phyloP scores from a whole-genome alignment of 1,139 yeast species.

The Wickerhamomyces sp. region DNA sequence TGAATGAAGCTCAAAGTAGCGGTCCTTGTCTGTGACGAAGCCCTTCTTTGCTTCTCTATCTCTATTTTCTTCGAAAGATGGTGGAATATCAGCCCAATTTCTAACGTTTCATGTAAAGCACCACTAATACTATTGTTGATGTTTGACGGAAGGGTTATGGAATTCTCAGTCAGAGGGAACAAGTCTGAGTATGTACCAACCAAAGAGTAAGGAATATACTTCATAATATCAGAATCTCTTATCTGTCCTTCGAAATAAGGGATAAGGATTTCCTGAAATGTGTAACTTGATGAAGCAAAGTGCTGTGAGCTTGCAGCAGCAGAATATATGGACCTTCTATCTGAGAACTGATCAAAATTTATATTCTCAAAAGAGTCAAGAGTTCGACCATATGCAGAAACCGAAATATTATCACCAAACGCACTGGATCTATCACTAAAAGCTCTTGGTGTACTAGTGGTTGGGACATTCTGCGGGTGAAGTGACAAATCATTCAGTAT shows the following conservation, averaged over 20 bases:
- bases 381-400: constrained; percentile 15
- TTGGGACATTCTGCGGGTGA: constrained; percentile 21
- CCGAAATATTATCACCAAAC: constrained; percentile 8
- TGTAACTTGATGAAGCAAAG: constrained; percentile 18
- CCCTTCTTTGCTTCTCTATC: constrained; percentile 24
- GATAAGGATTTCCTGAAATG: constrained; percentile 24
- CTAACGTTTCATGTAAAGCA: constrained; percentile 53
- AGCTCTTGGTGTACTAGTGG: neutral
- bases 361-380: constrained; percentile 33
- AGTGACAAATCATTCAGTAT: constrained; percentile 29
- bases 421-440: constrained; percentile 2
- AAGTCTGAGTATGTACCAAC: constrained; percentile 68
- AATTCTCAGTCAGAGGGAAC: constrained; percentile 41
- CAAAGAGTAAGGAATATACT: constrained; percentile 59
- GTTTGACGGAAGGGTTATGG: constrained; percentile 42
- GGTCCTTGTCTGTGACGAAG: constrained; percentile 52
- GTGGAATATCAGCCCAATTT: constrained; percentile 67
- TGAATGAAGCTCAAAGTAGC: constrained; percentile 60
- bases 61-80: constrained; percentile 36
- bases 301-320: constrained; percentile 7
- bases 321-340: constrained; percentile 28
- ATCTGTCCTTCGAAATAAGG: constrained; percentile 25
- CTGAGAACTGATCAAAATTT: constrained; percentile 29
- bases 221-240: constrained; percentile 47
- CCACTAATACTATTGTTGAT: constrained; percentile 58